phyloP scores from a whole-genome alignment of 495 filamentous ascomycete species.

The Chaetomium cochliodes region DNA sequence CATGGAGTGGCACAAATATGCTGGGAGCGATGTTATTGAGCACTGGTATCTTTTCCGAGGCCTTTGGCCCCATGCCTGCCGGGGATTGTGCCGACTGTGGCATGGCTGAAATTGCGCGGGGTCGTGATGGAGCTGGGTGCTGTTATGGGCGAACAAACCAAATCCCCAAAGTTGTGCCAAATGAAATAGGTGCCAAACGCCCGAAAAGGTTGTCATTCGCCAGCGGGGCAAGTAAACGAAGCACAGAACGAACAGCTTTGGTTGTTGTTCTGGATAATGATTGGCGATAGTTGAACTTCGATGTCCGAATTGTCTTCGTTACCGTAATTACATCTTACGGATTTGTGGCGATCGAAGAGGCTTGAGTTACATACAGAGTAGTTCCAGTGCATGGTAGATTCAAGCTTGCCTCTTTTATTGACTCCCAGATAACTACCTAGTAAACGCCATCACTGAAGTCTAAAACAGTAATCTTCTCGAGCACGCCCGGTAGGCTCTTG shows the following conservation, averaged over 20 bases:
- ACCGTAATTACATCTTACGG: not conserved
- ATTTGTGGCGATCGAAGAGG: not conserved
- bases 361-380: too few species aligned
- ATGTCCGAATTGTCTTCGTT: not conserved
- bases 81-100: constrained; percentile 42
- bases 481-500: constrained; percentile 34
- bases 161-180: too few species aligned
- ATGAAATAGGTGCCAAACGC: too few species aligned
- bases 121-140: not conserved
- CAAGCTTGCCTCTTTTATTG: not conserved
- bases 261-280: not conserved
- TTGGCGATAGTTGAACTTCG: not conserved
- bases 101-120: not conserved
- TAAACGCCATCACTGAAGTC: constrained; percentile 43
- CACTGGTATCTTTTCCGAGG: constrained; percentile 35
- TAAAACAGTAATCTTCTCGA: constrained; percentile 46
- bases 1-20: constrained; percentile 46
- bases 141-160: not conserved
- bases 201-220: too few species aligned
- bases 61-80: constrained; percentile 52
- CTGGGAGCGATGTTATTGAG: constrained; percentile 37
- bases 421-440: not conserved
- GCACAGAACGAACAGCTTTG: not conserved
- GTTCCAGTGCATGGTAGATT: not conserved
- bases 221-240: too few species aligned